Percentiles rank a stretch among this genome's conserved stretches.
Evolutionary conservation across 257 asterid species (phyloP).

Genomic region (Fraxinus pennsylvanica): DNA sequence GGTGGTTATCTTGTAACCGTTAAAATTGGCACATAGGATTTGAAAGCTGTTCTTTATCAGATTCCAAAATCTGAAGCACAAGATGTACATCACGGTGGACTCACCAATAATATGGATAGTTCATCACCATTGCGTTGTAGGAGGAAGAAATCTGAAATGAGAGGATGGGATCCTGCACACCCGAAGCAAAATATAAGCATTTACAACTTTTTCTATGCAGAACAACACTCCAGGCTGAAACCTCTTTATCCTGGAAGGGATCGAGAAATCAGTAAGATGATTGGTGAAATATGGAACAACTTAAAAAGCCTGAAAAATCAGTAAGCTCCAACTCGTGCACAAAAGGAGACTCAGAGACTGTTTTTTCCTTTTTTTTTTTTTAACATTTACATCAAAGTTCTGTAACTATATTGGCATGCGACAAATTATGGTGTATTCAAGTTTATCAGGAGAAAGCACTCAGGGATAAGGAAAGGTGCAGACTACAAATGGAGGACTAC

Average conservation of each 20-base stretch:
- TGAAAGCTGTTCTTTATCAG: constrained; percentile 77
- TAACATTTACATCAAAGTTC: background rate
- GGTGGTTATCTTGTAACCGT: constrained; percentile 82
- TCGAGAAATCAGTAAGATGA: constrained; percentile 76
- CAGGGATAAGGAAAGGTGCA: constrained; percentile 73
- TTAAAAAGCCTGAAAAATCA: constrained; percentile 55
- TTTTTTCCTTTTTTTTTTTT: background rate
- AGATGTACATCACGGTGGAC: constrained; percentile 20
- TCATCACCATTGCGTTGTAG: constrained; percentile 44
- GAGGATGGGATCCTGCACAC: constrained; percentile 69
- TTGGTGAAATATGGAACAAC: constrained; percentile 84
- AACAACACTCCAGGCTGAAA: constrained; percentile 72
- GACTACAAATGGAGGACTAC: constrained; percentile 66
- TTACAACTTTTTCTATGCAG: constrained; percentile 85
- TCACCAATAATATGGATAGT: constrained; percentile 10
- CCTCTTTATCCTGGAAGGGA: constrained; percentile 68
- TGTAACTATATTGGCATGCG: background rate
- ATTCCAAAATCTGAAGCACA: constrained; percentile 29
- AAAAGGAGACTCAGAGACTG: background rate
- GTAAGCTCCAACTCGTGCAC: constrained; percentile 39
- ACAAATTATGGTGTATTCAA: constrained; percentile 32
- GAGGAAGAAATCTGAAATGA: constrained; percentile 68
- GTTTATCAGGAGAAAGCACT: constrained; percentile 75
- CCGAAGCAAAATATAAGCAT: constrained; percentile 89
- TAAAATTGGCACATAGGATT: constrained; percentile 59